Base-by-base conservation (phyloP, 306 rosid genomes). In the Acacia melanoxylon region DNA sequence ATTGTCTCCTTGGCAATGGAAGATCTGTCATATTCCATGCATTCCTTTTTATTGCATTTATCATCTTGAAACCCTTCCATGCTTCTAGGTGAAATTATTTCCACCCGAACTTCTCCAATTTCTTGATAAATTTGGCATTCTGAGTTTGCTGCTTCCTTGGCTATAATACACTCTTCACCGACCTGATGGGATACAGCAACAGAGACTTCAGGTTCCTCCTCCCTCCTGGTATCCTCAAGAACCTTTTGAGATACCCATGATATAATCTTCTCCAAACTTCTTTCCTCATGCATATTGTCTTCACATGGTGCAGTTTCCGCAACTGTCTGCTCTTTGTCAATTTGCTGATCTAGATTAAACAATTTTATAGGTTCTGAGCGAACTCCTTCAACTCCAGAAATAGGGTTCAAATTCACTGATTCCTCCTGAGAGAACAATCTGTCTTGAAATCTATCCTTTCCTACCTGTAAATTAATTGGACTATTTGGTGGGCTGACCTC, bases 11-110 rank as follows among this genome's bases (percentile, higher is more conserved):
- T 63, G 17, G 76, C 54, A 62, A 49, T 68, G 80, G 54, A 72
- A 65, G 84, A 69, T 65, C 61, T 65, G 56, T 22, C 88, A 78
- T 65, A 74, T 76, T 58, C 85, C 81, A 83, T 29, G n/a, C 40
- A 62, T 75, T 85, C 92, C 29, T 63, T 85, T 70, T 10, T 46
- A 76, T 86, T 24, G 41, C 61, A 33, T 73, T 78, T 78, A 81
- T 81, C 79, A 82, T 58, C 87, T 58, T 51, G 86, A 79, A 84
- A 82, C 74, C 82, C 87, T 89, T 85, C 91, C 63, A 65, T 78
- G 71, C 83, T 85, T 78, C 77, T 85, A 69, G 52, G 79, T 68
- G 73, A 79, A 76, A 29, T 78, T 66, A 77, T 78, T 56, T 75
- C 59, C 40, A 33, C 81, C 56, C 14, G 45, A 48, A 71, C 86